Evolutionary conservation across 805 yeast genomes (phyloP).

Genomic region (Ogataea henricii): DNA sequence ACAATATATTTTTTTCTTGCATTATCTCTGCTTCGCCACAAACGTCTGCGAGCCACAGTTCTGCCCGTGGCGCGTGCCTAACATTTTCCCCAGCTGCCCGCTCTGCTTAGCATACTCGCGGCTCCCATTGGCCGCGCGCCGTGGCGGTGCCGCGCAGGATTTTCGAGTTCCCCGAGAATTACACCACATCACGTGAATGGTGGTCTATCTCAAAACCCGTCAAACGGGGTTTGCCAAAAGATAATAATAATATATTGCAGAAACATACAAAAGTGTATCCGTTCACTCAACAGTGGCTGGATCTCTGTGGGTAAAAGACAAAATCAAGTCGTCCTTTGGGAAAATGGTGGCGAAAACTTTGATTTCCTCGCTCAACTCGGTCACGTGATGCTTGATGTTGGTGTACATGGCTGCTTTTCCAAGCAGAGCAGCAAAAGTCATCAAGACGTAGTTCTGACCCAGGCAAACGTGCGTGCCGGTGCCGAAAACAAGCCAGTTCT

Average conservation of each 20-base stretch:
- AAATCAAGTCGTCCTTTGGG: slow-evolving; percentile 92
- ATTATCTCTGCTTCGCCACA: slow-evolving; percentile 12
- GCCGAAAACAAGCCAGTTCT: slow-evolving; percentile 96
- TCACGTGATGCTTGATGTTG: slow-evolving; percentile 80
- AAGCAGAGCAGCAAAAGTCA: slow-evolving; percentile 83
- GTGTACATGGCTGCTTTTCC: slow-evolving; percentile 86
- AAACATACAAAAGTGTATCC: slow-evolving; percentile 4
- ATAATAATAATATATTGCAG: not conserved
- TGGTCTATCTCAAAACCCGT: slow-evolving; percentile 10
- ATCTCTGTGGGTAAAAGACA: slow-evolving; percentile 72
- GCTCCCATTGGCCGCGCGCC: slow-evolving; percentile 8
- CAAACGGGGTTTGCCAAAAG: slow-evolving; percentile 5
- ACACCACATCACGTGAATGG: slow-evolving; percentile 17
- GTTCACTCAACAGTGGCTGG: slow-evolving; percentile 34
- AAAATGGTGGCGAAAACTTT: slow-evolving; percentile 97
- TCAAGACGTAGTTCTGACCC: slow-evolving; percentile 91
- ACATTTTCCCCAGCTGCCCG: not conserved
- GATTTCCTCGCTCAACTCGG: slow-evolving; percentile 85
- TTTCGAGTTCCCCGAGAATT: slow-evolving; percentile 1
- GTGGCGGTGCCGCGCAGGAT: slow-evolving; percentile 21
- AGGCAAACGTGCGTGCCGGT: slow-evolving; percentile 96
- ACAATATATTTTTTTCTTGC: not conserved
- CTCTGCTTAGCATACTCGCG: slow-evolving; percentile 9
- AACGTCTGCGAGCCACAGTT: slow-evolving; percentile 14
- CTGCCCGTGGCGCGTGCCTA: slow-evolving; percentile 11